Percentiles rank a stretch among this genome's conserved stretches.
Evolutionary conservation across 495 filamentous ascomycete species (phyloP).

Genomic region (Aspergillus affinis): DNA sequence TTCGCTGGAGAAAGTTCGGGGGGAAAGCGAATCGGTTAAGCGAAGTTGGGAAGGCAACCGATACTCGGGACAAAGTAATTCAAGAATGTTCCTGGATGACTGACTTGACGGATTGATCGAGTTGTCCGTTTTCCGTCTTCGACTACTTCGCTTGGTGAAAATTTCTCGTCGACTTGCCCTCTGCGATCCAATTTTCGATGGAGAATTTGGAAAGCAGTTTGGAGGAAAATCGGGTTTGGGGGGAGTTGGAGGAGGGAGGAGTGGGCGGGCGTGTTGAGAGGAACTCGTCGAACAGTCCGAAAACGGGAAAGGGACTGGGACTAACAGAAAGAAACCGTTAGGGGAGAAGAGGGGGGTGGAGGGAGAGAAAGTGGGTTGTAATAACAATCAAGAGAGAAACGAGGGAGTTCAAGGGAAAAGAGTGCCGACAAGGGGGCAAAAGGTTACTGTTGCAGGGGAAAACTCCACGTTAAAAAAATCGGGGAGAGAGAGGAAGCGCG

Average conservation of each 20-base stretch:
- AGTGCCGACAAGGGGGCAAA: constrained; percentile 9
- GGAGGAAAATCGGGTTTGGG: constrained; percentile 4
- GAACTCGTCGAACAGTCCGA: constrained; percentile 15
- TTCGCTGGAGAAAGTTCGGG: constrained; percentile 14
- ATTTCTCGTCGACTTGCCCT: constrained; percentile 5
- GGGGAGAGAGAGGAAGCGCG: not conserved
- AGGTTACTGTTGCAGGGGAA: constrained; percentile 5
- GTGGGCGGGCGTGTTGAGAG: constrained; percentile 1
- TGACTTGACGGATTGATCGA: not conserved
- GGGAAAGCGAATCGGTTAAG: constrained; percentile 16
- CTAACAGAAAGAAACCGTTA: constrained; percentile 11
- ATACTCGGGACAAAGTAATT: constrained; percentile 25
- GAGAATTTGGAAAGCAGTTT: not conserved
- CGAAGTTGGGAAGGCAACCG: constrained; percentile 20
- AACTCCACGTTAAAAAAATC: no score
- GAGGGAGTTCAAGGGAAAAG: constrained; percentile 4
- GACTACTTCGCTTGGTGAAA: constrained; percentile 2
- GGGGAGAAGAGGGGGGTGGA: constrained; percentile 7
- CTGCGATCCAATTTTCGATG: constrained; percentile 1
- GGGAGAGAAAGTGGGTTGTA: constrained; percentile 6
- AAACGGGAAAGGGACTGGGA: constrained; percentile 17
- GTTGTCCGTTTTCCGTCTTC: not conserved
- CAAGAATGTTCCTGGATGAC: constrained; percentile 14
- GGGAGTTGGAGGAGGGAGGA: constrained; percentile 6
- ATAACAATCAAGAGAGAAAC: constrained; percentile 9